Base-by-base conservation (phyloP, 2,329 filamentous ascomycete species). In the Clonostachys chloroleuca region DNA sequence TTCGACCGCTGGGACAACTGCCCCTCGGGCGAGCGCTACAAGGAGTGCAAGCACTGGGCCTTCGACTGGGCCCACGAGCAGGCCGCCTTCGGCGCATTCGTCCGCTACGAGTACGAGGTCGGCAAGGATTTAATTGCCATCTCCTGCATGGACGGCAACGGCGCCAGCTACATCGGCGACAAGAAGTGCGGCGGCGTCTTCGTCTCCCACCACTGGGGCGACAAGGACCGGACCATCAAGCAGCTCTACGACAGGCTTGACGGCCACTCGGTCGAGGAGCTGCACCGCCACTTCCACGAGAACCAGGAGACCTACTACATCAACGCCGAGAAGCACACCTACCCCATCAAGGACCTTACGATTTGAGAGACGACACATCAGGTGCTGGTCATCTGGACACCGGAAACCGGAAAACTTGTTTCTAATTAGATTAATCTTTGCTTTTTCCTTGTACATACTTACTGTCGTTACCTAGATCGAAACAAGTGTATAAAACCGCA, bases 1-100 rank as follows among this genome's bases (percentile, higher is more conserved):
- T 40, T 53, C 33, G 39, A 47, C 30, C 45, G 34, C 12, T 50
- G 50, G 47, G 43, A 45, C 18, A 44, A 50, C 34, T 58, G 55
- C 47, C 52, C 54, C 17, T 50, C 46, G 20, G 36, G 36, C 7
- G 55, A 47, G 35, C 20, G 20, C n/a, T 56, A 52, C 47, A n/a
- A 47, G 18, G 47, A 46, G 5, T 59, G 56, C 44, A 20, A 45
- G 2, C 49, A 49, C 47, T 60, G 58, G 58, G 51, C 47, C 1
- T 49, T 47, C 34, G 52, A 57, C 18, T 60, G 58, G 58, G 58
- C 58, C 5, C 58, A 60, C 49, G 58, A 60, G 50, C 58, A 60
- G 50, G 57, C 57, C 5, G 58, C 58, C 6, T 58, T 60, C 33
- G 54, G 52, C 13, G 54, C 56, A 44, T 51, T 56, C 46, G 43